Percentiles rank a stretch among this genome's conserved stretches.
Evolutionary conservation across 1,139 yeast genomes (phyloP).

Genomic region (Pichia sp.): DNA sequence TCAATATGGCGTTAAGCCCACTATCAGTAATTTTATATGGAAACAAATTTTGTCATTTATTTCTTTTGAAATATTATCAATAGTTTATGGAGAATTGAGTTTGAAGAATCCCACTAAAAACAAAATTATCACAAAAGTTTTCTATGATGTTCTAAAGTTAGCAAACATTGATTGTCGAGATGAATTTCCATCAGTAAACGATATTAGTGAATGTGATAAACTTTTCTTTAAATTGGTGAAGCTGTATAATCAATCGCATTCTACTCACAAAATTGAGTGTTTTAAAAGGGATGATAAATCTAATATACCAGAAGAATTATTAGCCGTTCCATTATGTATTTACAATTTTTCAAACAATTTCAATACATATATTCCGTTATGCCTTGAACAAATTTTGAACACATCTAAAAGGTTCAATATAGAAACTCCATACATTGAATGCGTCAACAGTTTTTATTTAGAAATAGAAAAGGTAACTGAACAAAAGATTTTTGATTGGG

Average conservation of each 20-base stretch:
- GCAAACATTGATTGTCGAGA: slow-evolving; percentile 20
- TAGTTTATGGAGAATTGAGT: slow-evolving; percentile 20
- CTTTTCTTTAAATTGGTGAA: slow-evolving; percentile 17
- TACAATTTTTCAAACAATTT: slow-evolving; percentile 19
- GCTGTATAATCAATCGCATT: slow-evolving; percentile 20
- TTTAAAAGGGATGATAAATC: slow-evolving; percentile 4
- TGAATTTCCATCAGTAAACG: slow-evolving; percentile 22
- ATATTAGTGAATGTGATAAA: slow-evolving; percentile 9
- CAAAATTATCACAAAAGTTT: slow-evolving; percentile 17
- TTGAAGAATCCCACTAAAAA: slow-evolving; percentile 4
- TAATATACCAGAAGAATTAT: slow-evolving; percentile 5
- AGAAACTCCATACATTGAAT: slow-evolving; percentile 20
- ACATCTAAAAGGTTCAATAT: slow-evolving; percentile 13
- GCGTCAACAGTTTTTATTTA: slow-evolving; percentile 18
- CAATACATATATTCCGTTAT: slow-evolving; percentile 15
- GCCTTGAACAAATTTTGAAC: slow-evolving; percentile 18
- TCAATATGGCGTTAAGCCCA: slow-evolving; percentile 23
- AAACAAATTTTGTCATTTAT: slow-evolving; percentile 22
- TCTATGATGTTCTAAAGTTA: slow-evolving; percentile 19
- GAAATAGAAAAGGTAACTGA: slow-evolving; percentile 16
- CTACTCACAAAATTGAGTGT: slow-evolving; percentile 13
- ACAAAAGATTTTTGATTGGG: slow-evolving; percentile 20
- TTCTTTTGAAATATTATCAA: slow-evolving; percentile 17
- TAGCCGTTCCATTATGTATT: slow-evolving; percentile 15
- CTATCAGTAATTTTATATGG: slow-evolving; percentile 25